These are phyloP conservation scores for Amanita rubescens DNA, from an alignment of 768 basidiomycete genomes.

Conservation along the genomic window DNA sequence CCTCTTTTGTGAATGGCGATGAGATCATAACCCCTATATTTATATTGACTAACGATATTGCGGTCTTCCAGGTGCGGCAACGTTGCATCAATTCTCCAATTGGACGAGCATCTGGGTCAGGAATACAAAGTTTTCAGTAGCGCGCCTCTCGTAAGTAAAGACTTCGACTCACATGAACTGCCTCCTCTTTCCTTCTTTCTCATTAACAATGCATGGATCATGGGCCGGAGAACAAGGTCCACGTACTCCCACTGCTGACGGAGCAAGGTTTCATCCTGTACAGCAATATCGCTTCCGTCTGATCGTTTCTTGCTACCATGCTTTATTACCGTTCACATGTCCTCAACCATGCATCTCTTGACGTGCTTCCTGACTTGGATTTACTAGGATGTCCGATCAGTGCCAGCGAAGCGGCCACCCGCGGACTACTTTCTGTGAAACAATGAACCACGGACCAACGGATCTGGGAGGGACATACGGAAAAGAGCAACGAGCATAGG, in stretches of 20 bases:
- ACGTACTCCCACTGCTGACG: background rate
- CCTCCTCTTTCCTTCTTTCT: constrained; percentile 6
- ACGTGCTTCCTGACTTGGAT: constrained; percentile 6
- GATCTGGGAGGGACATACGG: background rate
- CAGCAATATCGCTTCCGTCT: background rate
- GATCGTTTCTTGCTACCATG: constrained; percentile 1
- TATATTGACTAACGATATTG: background rate
- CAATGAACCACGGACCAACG: background rate
- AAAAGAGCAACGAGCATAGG: background rate
- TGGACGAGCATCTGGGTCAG: constrained; percentile 89
- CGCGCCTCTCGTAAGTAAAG: constrained; percentile 66
- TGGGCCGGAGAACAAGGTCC: background rate
- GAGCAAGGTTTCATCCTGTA: constrained; percentile 1
- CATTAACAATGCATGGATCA: constrained; percentile 3
- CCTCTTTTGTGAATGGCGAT: background rate
- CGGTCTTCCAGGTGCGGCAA: constrained; percentile 74
- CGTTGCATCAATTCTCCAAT: constrained; percentile 88
- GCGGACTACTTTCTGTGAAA: constrained; percentile 80
- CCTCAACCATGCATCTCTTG: background rate
- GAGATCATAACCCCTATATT: background rate
- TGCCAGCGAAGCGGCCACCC: constrained; percentile 78
- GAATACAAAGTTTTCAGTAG: constrained; percentile 95
- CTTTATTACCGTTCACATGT: constrained; percentile 7
- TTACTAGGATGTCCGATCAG: constrained; percentile 67
- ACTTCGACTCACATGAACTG: background rate